phyloP scores from a whole-genome alignment of 495 filamentous ascomycete species.

The Saxophila tyrrhenica region DNA sequence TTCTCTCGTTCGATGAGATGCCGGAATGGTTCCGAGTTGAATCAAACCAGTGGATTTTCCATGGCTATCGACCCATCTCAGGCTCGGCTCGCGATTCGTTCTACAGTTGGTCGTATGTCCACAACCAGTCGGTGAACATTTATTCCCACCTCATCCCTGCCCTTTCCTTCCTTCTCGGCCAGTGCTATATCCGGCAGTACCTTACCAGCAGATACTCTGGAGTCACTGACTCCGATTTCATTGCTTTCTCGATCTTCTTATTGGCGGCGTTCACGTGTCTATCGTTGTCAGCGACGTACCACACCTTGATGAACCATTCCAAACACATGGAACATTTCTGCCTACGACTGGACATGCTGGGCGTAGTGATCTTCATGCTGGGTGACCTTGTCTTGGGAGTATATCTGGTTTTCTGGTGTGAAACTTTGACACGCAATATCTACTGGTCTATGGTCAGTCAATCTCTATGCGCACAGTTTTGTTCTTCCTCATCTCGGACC shows the following conservation, averaged over 20 bases:
- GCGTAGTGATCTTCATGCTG: slow-evolving; percentile 18
- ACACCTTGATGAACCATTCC: slow-evolving; percentile 29
- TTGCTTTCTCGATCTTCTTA: slow-evolving; percentile 26
- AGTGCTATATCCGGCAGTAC: slow-evolving; percentile 18
- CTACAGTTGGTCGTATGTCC: slow-evolving; percentile 26
- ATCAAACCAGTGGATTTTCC: slow-evolving; percentile 23
- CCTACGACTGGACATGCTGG: slow-evolving; percentile 23
- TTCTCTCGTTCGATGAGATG: slow-evolving; percentile 27
- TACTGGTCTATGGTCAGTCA: slow-evolving; percentile 12
- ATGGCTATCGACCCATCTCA: slow-evolving; percentile 28
- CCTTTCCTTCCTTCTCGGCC: slow-evolving; percentile 17
- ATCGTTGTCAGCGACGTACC: slow-evolving; percentile 24
- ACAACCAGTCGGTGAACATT: slow-evolving; percentile 33
- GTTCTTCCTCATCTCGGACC: not conserved
- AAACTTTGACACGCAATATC: slow-evolving; percentile 3
- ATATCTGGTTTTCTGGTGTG: slow-evolving; percentile 6
- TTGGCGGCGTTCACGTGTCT: slow-evolving; percentile 21
- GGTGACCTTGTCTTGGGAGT: slow-evolving; percentile 25
- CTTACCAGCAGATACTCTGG: slow-evolving; percentile 6
- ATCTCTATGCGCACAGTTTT: slow-evolving; percentile 6
- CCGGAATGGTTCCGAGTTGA: slow-evolving; percentile 27
- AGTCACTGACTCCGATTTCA: slow-evolving; percentile 1
- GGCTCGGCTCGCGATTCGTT: slow-evolving; percentile 25
- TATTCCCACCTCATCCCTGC: slow-evolving; percentile 28
- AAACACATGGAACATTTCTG: slow-evolving; percentile 19